Evolutionary conservation across 805 yeast species (phyloP).

Genomic region (Clavispora vitiphila): DNA sequence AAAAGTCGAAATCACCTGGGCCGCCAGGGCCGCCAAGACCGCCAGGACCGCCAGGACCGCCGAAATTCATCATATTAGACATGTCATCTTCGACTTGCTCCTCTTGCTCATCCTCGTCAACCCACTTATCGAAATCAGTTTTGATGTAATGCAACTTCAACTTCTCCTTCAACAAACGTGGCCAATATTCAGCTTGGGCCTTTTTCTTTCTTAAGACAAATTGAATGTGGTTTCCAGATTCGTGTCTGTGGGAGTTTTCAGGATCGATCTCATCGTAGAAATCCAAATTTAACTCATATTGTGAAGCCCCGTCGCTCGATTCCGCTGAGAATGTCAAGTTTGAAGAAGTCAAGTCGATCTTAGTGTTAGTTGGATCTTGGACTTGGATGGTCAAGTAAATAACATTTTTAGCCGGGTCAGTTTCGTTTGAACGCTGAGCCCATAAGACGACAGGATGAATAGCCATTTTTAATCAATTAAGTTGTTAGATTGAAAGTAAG

Average conservation of each 20-base stretch:
- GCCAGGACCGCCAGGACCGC: slow-evolving; percentile 17
- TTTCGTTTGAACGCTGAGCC: slow-evolving; percentile 93
- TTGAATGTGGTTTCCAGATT: slow-evolving; percentile 53
- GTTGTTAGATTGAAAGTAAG: neutral
- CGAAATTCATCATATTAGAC: slow-evolving; percentile 20
- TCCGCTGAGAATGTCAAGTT: slow-evolving; percentile 48
- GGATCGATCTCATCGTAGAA: slow-evolving; percentile 73
- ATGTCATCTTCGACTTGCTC: slow-evolving; percentile 47
- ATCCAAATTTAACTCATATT: slow-evolving; percentile 66
- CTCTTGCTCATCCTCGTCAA: slow-evolving; percentile 96
- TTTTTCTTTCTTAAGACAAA: slow-evolving; percentile 69
- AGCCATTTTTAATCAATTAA: slow-evolving; percentile 6
- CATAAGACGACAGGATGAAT: slow-evolving; percentile 60
- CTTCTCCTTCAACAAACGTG: slow-evolving; percentile 87
- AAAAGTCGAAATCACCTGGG: slow-evolving; percentile 24
- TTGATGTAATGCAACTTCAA: slow-evolving; percentile 72
- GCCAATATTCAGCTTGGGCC: slow-evolving; percentile 80
- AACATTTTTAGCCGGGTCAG: slow-evolving; percentile 68
- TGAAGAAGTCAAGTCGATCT: slow-evolving; percentile 55
- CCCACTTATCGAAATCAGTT: slow-evolving; percentile 98
- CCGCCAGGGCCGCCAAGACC: slow-evolving; percentile 33
- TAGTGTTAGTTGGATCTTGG: slow-evolving; percentile 60
- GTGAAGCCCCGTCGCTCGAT: slow-evolving; percentile 40
- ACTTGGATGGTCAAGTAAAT: slow-evolving; percentile 70
- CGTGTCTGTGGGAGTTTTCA: slow-evolving; percentile 53